Percentiles rank a stretch among this genome's conserved stretches.
These are phyloP conservation scores for Cardamine occulta DNA, from an alignment of 345 rosid genomes.

Conservation along the genomic window DNA sequence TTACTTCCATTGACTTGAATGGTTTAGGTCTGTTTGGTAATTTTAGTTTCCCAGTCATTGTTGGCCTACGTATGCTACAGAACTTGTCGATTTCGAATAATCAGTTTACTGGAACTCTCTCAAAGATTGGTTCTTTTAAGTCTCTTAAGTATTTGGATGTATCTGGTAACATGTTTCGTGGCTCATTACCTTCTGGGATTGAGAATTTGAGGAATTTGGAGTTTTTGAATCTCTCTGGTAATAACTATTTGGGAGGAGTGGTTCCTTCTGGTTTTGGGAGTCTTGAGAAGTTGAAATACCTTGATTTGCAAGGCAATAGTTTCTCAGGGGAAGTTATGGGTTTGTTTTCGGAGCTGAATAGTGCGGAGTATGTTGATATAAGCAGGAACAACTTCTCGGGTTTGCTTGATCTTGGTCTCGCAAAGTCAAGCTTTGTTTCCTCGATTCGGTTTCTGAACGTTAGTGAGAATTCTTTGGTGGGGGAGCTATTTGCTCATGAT, in stretches of 20 bases:
- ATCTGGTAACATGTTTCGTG: conserved; percentile 60
- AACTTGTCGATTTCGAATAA: conserved; percentile 72
- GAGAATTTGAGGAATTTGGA: conserved; percentile 49
- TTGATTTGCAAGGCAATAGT: conserved; percentile 66
- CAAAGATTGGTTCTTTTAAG: conserved; percentile 55
- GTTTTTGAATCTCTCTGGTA: conserved; percentile 62
- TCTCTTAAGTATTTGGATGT: conserved; percentile 66
- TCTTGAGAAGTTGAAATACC: conserved; percentile 58
- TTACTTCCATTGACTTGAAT: conserved; percentile 63
- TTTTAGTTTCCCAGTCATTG: conserved; percentile 64
- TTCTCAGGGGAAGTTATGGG: conserved; percentile 75
- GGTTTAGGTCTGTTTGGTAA: conserved; percentile 66
- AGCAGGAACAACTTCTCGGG: conserved; percentile 78
- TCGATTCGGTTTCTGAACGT: conserved; percentile 62
- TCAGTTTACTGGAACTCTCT: conserved; percentile 69
- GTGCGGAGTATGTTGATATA: conserved; percentile 60
- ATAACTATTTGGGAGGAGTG: conserved; percentile 55
- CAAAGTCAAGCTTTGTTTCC: conserved; percentile 66
- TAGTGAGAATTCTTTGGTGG: conserved; percentile 64
- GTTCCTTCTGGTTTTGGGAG: conserved; percentile 56
- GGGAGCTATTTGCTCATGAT: conserved; percentile 76
- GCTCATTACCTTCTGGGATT: conserved; percentile 57
- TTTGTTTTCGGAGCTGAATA: conserved; percentile 57
- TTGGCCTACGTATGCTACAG: conserved; percentile 56
- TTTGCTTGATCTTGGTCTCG: conserved; percentile 73